Conservation (phyloP, 176 grass and related monocot genomes). For the Phoenix roebelenii region DNA sequence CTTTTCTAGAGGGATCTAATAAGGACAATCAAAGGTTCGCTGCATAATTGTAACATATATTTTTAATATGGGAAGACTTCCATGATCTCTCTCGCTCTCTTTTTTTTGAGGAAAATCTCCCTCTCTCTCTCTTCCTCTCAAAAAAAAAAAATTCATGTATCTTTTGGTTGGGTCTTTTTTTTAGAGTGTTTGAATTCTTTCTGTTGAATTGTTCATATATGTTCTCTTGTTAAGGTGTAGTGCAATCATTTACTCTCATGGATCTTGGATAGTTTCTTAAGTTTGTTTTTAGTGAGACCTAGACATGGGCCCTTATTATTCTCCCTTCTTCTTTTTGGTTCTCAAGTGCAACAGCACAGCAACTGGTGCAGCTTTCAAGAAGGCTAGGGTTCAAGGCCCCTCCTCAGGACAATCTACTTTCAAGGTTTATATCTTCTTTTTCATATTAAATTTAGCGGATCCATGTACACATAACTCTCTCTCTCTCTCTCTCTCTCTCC, state of each 20-base stretch:
- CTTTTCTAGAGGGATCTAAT: too few species aligned
- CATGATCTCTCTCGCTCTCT: too few species aligned
- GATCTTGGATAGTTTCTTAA: too few species aligned
- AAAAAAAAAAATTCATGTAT: constrained; percentile 1
- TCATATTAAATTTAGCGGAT: too few species aligned
- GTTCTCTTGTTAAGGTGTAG: constrained; percentile 56
- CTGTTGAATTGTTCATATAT: constrained; percentile 26
- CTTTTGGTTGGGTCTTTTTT: background rate
- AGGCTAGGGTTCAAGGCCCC: constrained; percentile 76
- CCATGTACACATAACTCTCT: too few species aligned
- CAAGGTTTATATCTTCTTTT: constrained; percentile 32
- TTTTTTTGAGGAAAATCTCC: too few species aligned
- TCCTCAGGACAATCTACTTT: constrained; percentile 73
- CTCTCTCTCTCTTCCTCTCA: too few species aligned
- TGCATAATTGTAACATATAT: too few species aligned
- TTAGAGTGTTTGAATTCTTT: background rate
- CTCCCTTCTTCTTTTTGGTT: constrained; percentile 30
- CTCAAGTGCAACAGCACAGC: constrained; percentile 68
- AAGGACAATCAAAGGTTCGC: too few species aligned
- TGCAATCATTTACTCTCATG: constrained; percentile 17
- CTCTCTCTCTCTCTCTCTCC: too few species aligned
- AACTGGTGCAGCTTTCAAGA: constrained; percentile 72
- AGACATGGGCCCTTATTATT: constrained; percentile 40
- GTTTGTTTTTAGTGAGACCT: constrained; percentile 8
- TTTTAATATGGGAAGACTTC: too few species aligned